These are phyloP conservation scores for Hyaloperonospora brassicae DNA, from an alignment of 352 stramenopile species.

Conservation along the genomic window DNA sequence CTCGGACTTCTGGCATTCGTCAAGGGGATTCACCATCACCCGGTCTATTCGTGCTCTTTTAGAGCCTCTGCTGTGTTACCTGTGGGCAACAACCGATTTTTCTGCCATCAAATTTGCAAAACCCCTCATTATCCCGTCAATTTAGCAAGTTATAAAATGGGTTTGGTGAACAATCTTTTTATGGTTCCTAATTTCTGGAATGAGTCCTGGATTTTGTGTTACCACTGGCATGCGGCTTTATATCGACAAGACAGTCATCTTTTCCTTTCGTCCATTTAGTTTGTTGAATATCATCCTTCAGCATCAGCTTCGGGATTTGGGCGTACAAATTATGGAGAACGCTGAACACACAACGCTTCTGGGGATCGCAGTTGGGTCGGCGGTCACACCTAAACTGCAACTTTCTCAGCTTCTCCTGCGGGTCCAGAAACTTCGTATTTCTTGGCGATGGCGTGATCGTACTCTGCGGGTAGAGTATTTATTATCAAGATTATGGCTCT, in stretches of 20 bases:
- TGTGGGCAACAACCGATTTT: no score
- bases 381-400: not conserved
- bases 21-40: slow-evolving; percentile 18
- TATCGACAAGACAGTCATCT: not conserved
- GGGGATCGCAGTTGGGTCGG: not conserved
- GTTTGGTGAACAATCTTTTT: not conserved
- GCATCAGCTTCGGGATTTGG: not conserved
- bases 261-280: not conserved
- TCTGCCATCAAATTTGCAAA: no score
- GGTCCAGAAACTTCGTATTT: not conserved
- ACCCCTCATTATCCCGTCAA: no score
- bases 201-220: not conserved
- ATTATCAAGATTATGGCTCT: slow-evolving; percentile 1
- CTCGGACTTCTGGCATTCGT: slow-evolving; percentile 9
- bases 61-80: slow-evolving; percentile 14
- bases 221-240: slow-evolving; percentile 1
- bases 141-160: no score
- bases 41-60: slow-evolving; percentile 20
- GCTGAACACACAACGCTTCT: not conserved
- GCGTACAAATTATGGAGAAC: not conserved
- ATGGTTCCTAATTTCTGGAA: not conserved
- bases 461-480: not conserved
- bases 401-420: not conserved
- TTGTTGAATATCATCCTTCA: not conserved
- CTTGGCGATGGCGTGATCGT: not conserved